Evolutionary conservation across 768 basidiomycete genomes (phyloP), one percentile per base, ranked within the genome.

Genomic region (Pseudohyphozyma bogoriensis): DNA sequence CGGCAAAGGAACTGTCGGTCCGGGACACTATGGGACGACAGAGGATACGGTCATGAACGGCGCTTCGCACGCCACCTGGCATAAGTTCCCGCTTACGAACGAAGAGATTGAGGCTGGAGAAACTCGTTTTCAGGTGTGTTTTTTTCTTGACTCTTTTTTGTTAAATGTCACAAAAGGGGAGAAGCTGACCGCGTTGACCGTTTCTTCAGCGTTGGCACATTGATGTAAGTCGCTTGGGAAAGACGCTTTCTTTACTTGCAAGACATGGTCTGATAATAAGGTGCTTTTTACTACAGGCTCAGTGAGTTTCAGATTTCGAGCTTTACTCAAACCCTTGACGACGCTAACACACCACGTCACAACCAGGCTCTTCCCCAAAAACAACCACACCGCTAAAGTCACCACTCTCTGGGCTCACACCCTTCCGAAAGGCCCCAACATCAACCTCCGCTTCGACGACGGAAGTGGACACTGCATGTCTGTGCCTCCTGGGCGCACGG

Each of bases 91-190:
- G 5, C 31, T 58, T 13, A 44, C 36, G 10, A 24, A 44, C 10
- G 57, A 15, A 10, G 39, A 58, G 50, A 32, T 44, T 15, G 50
- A 51, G 16, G 28, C 22, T 9, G 57, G 57, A 8, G 28, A 36
- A 22, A 42, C 50, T 4, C 13, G 57, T 12, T 58, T 51, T 26
- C 57, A 58, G 56, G 56, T 50, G 47, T 15, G 47, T 31, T 1
- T 5, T 7, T 20, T 9, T n/a, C 2, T 20, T 26, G 4, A 1
- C 7, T 32, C 29, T 4, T 9, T 4, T 15, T 18, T 53, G n/a
- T n/a, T n/a, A n/a, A n/a, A n/a, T n/a, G n/a, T n/a, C n/a, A n/a
- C n/a, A n/a, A n/a, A n/a, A n/a, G n/a, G n/a, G n/a, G n/a, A n/a
- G n/a, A n/a, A n/a, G n/a, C n/a, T n/a, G n/a, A n/a, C n/a, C 28